Conservation (phyloP, 2,329 filamentous ascomycete species). For the Stromatinia cepivora region DNA sequence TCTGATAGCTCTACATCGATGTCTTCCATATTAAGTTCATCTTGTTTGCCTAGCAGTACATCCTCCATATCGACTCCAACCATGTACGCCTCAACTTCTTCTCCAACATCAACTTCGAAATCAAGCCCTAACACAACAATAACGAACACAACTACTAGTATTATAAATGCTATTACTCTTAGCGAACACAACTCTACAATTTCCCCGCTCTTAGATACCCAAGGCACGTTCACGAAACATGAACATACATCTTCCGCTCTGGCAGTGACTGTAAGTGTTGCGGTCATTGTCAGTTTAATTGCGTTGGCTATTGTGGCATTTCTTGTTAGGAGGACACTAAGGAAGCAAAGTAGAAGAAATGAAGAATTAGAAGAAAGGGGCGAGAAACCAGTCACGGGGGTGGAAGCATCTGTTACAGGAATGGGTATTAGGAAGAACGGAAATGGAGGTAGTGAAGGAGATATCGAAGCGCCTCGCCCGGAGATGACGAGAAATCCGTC, state of each 20-base stretch:
- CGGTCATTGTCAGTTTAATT: neutral
- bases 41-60: neutral
- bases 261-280: neutral
- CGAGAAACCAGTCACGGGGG: neutral
- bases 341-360: neutral
- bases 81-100: neutral
- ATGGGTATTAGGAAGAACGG: neutral
- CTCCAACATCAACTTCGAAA: neutral
- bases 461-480: neutral
- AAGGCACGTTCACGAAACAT: neutral
- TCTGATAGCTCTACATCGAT: neutral
- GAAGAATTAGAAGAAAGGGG: neutral
- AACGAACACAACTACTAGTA: neutral
- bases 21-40: neutral
- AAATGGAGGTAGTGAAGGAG: neutral
- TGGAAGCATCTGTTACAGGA: neutral
- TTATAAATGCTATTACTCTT: neutral
- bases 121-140: neutral
- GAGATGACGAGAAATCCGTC: slow-evolving; percentile 2
- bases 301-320: neutral
- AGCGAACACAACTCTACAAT: neutral
- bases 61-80: neutral
- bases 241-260: slow-evolving; percentile 9
- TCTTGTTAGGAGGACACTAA: neutral
- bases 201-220: neutral